Evolutionary conservation across 495 filamentous ascomycete species (phyloP).

Genomic region (Penicillium nucicola): DNA sequence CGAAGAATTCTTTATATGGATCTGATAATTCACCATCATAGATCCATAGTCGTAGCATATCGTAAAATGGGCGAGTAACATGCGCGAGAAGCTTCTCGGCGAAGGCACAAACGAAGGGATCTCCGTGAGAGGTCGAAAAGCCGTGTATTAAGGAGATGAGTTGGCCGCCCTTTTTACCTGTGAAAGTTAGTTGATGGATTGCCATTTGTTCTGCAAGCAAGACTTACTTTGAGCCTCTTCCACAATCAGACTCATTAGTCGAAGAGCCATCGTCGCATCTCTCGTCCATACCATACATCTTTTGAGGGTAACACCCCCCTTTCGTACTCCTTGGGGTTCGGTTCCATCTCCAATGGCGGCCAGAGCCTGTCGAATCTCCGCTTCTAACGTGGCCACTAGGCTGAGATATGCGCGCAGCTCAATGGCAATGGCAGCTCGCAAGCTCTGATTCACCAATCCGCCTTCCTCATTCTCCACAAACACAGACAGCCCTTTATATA

Average conservation of each 20-base stretch:
- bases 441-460: conserved; percentile 82
- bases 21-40: conserved; percentile 97
- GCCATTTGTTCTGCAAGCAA: too few relatives aligned
- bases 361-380: conserved; percentile 79
- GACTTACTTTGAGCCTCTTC: conserved; percentile 76
- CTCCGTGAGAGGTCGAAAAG: conserved; percentile 90
- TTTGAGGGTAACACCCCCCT: conserved; percentile 92
- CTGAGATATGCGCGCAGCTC: conserved; percentile 89
- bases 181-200: conserved; percentile 18
- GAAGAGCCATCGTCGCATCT: conserved; percentile 93
- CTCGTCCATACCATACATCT: conserved; percentile 96
- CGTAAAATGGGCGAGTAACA: conserved; percentile 95
- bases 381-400: conserved; percentile 89
- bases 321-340: conserved; percentile 65
- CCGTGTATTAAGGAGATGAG: conserved; percentile 91
- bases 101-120: conserved; percentile 90
- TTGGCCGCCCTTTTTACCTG: conserved; percentile 83
- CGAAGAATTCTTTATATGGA: conserved; percentile 94
- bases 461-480: conserved; percentile 75
- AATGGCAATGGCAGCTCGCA: conserved; percentile 81
- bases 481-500: conserved; percentile 73
- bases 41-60: conserved; percentile 94
- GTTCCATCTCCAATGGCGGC: conserved; percentile 63
- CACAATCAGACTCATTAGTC: conserved; percentile 90
- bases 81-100: conserved; percentile 88